A percentile compares a stretch with the other conserved stretches of the same genome.
Evolutionary conservation across 2,329 filamentous ascomycete species (phyloP).

Genomic region (Raffaelea deltoideospora): DNA sequence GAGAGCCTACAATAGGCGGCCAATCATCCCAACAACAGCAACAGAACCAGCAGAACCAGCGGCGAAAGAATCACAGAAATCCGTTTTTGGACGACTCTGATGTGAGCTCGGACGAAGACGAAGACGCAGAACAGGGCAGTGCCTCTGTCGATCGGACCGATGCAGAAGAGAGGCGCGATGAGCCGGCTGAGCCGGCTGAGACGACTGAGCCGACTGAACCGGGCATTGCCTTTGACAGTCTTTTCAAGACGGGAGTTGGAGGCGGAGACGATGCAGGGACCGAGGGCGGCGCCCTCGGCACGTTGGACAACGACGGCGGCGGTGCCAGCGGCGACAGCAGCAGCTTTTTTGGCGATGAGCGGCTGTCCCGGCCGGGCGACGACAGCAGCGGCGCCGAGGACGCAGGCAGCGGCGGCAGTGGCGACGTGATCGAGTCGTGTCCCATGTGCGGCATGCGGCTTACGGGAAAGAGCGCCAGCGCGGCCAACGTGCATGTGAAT

Average conservation of each 20-base stretch:
- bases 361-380: conserved; percentile 37
- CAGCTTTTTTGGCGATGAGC: conserved; percentile 32
- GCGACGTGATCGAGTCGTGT: conserved; percentile 34
- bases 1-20: no score
- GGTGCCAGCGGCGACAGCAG: no score
- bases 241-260: no score
- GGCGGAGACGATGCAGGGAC: no score
- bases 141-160: no score
- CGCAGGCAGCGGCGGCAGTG: conserved; percentile 10
- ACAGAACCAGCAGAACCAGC: not conserved
- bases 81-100: conserved; percentile 49
- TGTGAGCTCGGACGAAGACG: not conserved
- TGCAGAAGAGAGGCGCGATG: no score
- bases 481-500: conserved; percentile 78
- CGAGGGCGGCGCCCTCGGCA: no score
- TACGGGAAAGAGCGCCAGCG: conserved; percentile 41
- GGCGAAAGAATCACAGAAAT: conserved; percentile 29
- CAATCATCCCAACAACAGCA: not conserved
- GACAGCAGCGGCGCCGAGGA: conserved; percentile 19
- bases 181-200: no score
- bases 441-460: conserved; percentile 64
- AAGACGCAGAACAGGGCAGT: no score
- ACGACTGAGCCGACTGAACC: no score
- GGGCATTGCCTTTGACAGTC: no score
- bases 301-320: no score